Evolutionary conservation across 129 eudicot species (phyloP).

Genomic region (Arctium minus): DNA sequence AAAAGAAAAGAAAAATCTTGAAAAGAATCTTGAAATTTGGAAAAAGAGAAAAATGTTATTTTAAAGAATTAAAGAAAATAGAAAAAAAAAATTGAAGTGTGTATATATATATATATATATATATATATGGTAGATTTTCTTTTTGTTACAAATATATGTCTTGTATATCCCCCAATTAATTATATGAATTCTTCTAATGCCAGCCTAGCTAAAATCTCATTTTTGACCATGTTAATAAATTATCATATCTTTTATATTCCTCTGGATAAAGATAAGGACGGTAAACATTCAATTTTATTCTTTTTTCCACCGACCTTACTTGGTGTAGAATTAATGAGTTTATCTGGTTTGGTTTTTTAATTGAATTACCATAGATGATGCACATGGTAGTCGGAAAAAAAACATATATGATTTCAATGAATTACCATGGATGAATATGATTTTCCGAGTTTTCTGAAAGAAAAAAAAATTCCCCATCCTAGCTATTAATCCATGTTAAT

Average conservation of each 20-base stretch:
- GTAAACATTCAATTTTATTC: neutral
- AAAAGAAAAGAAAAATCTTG: neutral
- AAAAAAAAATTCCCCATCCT: too few species aligned
- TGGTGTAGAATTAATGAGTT: neutral
- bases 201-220: neutral
- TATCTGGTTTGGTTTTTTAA: neutral
- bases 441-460: neutral
- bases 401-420: neutral
- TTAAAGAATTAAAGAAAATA: neutral
- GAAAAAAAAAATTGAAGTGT: neutral
- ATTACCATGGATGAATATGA: neutral
- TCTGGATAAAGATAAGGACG: neutral
- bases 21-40: neutral
- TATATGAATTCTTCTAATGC: neutral
- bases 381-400: neutral
- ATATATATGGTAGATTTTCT: neutral
- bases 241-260: neutral
- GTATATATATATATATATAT: too few species aligned
- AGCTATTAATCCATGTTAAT: too few species aligned
- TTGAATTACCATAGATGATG: too few species aligned
- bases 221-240: neutral
- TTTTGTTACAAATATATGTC: neutral
- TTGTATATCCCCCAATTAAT: neutral
- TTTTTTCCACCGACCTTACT: neutral
- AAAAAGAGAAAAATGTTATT: neutral